These are phyloP conservation scores for Penicillium frequentans DNA, from an alignment of 2,329 filamentous ascomycete species.

Conservation along the genomic window DNA sequence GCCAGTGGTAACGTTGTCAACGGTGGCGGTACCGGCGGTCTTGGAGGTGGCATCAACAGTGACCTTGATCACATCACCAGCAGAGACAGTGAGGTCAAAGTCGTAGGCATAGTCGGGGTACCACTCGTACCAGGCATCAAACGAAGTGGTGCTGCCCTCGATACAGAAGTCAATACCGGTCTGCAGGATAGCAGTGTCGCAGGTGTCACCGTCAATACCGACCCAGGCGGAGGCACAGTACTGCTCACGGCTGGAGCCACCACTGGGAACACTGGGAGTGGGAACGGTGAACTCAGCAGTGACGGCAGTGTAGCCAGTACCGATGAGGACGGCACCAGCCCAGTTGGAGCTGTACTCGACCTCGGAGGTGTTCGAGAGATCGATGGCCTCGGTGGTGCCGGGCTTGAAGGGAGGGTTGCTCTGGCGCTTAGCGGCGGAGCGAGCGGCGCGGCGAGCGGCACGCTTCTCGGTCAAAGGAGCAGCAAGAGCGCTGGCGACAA, in stretches of 20 bases:
- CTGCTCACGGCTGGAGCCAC: slow-evolving; percentile 27
- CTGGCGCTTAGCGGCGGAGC: slow-evolving; percentile 13
- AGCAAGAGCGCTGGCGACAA: slow-evolving; percentile 48
- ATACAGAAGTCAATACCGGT: slow-evolving; percentile 58
- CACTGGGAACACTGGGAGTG: slow-evolving; percentile 41
- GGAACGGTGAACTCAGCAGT: slow-evolving; percentile 56
- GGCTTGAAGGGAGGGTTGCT: slow-evolving; percentile 34
- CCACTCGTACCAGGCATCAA: slow-evolving; percentile 62
- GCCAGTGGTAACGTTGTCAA: slow-evolving; percentile 54
- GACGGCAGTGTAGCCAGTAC: slow-evolving; percentile 53
- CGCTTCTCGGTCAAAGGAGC: slow-evolving; percentile 50
- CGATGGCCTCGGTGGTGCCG: slow-evolving; percentile 26
- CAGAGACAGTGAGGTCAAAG: slow-evolving; percentile 49
- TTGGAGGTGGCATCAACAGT: slow-evolving; percentile 44
- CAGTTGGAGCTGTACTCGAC: slow-evolving; percentile 57
- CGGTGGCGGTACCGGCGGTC: slow-evolving; percentile 44
- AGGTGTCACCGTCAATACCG: slow-evolving; percentile 61
- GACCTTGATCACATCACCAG: slow-evolving; percentile 45
- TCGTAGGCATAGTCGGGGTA: slow-evolving; percentile 57
- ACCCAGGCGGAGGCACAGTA: slow-evolving; percentile 52
- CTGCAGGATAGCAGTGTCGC: slow-evolving; percentile 53
- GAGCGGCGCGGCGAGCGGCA: slow-evolving; percentile 31
- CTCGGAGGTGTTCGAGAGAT: slow-evolving; percentile 40
- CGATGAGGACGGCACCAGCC: slow-evolving; percentile 58
- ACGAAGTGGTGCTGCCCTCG: slow-evolving; percentile 42